phyloP scores from a whole-genome alignment of 345 rosid species.

The Barbarea vulgaris region DNA sequence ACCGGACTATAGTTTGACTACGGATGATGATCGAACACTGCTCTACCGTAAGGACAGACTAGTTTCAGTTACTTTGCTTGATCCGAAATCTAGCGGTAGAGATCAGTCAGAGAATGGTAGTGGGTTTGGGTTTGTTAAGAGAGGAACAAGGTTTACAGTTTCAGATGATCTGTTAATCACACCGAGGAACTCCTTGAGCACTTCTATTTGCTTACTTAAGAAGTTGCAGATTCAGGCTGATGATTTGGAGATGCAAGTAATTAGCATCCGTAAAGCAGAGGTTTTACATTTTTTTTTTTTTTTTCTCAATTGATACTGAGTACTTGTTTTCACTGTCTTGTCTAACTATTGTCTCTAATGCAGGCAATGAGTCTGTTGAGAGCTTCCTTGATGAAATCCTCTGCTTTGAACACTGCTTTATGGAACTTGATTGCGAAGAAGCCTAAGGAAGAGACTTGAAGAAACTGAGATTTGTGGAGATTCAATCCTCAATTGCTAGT shows the following conservation, averaged over 20 bases:
- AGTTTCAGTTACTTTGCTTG: conserved; percentile 5
- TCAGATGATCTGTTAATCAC: conserved; percentile 11
- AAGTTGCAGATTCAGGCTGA: conserved; percentile 4
- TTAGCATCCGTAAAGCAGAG: conserved; percentile 18
- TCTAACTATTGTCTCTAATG: not conserved
- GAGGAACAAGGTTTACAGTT: conserved; percentile 19
- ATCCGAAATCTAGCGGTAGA: conserved; percentile 4
- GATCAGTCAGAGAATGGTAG: not conserved
- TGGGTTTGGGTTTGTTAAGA: conserved; percentile 15
- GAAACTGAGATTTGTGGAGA: not conserved
- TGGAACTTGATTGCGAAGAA: conserved; percentile 21
- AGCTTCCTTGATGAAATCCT: conserved; percentile 20
- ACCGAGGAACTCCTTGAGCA: not conserved
- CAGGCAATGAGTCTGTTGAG: conserved; percentile 12
- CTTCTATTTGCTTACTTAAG: not conserved
- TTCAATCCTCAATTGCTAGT: not conserved
- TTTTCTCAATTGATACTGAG: not conserved
- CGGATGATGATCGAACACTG: not conserved
- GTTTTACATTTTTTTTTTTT: not conserved
- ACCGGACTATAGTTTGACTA: conserved; percentile 19
- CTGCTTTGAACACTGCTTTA: conserved; percentile 26
- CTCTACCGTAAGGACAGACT: conserved; percentile 16
- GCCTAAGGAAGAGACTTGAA: not conserved
- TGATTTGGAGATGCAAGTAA: conserved; percentile 27
- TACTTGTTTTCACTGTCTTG: not conserved